Percentiles rank a stretch among this genome's conserved stretches.
These are phyloP conservation scores for Vickermania spadyakhi DNA, from an alignment of 208 protist species.

Conservation along the genomic window DNA sequence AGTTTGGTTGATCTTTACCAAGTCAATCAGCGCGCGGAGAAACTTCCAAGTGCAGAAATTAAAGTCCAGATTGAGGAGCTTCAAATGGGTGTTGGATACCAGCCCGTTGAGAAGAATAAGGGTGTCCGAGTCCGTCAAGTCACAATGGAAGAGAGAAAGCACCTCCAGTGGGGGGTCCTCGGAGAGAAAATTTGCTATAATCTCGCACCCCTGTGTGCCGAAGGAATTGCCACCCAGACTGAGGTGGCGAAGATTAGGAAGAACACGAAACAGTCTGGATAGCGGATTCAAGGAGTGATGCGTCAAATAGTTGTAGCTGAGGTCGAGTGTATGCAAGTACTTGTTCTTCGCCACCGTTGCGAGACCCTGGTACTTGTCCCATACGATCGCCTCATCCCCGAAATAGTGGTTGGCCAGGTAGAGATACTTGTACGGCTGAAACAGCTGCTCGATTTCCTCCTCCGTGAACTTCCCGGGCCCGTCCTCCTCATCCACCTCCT, in stretches of 20 bases:
- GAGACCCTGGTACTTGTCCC: constrained; percentile 12
- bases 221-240: constrained; percentile 49
- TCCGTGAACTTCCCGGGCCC: constrained; percentile 4
- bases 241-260: constrained; percentile 25
- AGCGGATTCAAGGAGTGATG: constrained; percentile 17
- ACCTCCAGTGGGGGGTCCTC: constrained; percentile 26
- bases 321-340: constrained; percentile 26
- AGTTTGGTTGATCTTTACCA: constrained; percentile 19
- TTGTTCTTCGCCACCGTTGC: constrained; percentile 18
- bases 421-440: constrained; percentile 15
- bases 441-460: constrained; percentile 8
- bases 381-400: constrained; percentile 18
- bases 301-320: constrained; percentile 51
- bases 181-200: constrained; percentile 20
- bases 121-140: constrained; percentile 40
- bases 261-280: constrained; percentile 1
- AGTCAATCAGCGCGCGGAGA: constrained; percentile 17
- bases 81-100: constrained; percentile 22
- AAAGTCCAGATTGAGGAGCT: constrained; percentile 34
- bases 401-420: constrained; percentile 35
- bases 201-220: constrained; percentile 14
- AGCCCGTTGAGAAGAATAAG: constrained; percentile 32
- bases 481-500: constrained; percentile 8
- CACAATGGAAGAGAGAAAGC: constrained; percentile 56
- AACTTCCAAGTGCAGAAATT: constrained; percentile 27